A percentile compares a stretch with the other conserved stretches of the same genome.
phyloP scores from a whole-genome alignment of 2,329 filamentous ascomycete species.

The Leptographium wingfieldii region DNA sequence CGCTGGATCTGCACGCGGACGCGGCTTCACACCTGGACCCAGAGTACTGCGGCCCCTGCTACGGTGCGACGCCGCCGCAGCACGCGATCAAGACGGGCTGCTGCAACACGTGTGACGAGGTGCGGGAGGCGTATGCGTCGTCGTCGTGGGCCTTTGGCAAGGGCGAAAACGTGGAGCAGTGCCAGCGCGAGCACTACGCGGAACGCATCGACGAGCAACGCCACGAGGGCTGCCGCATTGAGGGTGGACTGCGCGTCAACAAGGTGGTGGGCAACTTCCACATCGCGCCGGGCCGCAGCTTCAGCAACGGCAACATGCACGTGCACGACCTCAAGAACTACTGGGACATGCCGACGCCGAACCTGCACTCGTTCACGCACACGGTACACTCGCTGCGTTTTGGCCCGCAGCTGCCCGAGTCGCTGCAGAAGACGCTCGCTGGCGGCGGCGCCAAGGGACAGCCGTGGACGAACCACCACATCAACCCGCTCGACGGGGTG shows the following conservation, averaged over 20 bases:
- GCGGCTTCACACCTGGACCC: conserved; percentile 71
- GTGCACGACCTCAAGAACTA: conserved; percentile 97
- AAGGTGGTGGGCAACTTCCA: conserved; percentile 99
- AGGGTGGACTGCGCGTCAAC: conserved; percentile 86
- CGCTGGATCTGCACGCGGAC: conserved; percentile 58
- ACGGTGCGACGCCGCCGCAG: conserved; percentile 64
- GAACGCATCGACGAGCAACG: conserved; percentile 81
- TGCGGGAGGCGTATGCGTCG: conserved; percentile 82
- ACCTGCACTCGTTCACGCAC: conserved; percentile 79
- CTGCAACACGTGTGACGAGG: conserved; percentile 95
- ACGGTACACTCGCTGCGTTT: conserved; percentile 81
- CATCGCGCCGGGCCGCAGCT: conserved; percentile 87
- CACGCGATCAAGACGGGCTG: conserved; percentile 71
- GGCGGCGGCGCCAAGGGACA: conserved; percentile 27
- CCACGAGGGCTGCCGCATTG: conserved; percentile 85
- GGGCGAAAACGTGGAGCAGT: conserved; percentile 89
- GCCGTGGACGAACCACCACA: conserved; percentile 77
- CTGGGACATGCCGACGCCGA: conserved; percentile 57
- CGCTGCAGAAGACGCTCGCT: conserved; percentile 45
- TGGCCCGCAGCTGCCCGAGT: conserved; percentile 76
- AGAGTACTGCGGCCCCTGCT: conserved; percentile 86
- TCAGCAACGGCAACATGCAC: conserved; percentile 94
- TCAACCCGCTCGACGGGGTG: conserved; percentile 79
- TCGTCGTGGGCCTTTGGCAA: conserved; percentile 89
- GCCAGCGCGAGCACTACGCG: conserved; percentile 83